These are phyloP conservation scores for Geotrichum ghanense DNA, from an alignment of 805 yeast species.

Conservation along the genomic window DNA sequence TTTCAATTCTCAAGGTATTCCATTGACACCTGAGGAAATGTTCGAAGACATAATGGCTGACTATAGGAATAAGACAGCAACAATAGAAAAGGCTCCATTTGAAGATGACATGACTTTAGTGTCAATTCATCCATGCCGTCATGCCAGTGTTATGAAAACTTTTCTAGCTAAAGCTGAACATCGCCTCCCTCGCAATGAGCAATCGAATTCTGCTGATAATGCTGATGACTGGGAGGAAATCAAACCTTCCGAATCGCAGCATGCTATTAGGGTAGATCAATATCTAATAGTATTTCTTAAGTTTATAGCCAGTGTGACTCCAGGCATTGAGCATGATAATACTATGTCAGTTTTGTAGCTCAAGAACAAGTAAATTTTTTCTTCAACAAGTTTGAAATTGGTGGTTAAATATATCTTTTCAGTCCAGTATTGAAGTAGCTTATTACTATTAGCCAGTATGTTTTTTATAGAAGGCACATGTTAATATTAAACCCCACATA, in stretches of 20 bases:
- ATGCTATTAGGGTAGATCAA: slow-evolving; percentile 66
- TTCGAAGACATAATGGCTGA: slow-evolving; percentile 89
- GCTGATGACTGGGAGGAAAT: slow-evolving; percentile 53
- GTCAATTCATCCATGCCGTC: slow-evolving; percentile 93
- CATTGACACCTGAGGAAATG: slow-evolving; percentile 80
- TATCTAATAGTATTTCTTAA: slow-evolving; percentile 81
- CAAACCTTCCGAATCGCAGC: slow-evolving; percentile 25
- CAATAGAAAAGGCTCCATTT: slow-evolving; percentile 88
- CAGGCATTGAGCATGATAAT: slow-evolving; percentile 94
- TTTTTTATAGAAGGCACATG: too few species aligned
- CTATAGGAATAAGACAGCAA: slow-evolving; percentile 90
- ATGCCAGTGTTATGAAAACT: slow-evolving; percentile 88
- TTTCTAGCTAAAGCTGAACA: slow-evolving; percentile 61
- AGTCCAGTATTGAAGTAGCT: too few species aligned
- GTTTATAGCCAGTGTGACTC: slow-evolving; percentile 93
- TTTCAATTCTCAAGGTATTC: slow-evolving; percentile 70
- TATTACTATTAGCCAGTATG: too few species aligned
- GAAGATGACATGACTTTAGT: slow-evolving; percentile 60
- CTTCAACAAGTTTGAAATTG: too few species aligned
- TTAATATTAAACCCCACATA: too few species aligned
- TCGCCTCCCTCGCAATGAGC: slow-evolving; percentile 19
- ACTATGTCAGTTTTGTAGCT: slow-evolving; percentile 79
- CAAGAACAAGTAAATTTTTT: too few species aligned
- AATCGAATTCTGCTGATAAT: slow-evolving; percentile 19
- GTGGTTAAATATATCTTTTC: too few species aligned